Percentiles rank a stretch among this genome's conserved stretches.
Evolutionary conservation across 192 early-diverging fungal genomes (phyloP).

Genomic region (Martensiomyces pterosporus): DNA sequence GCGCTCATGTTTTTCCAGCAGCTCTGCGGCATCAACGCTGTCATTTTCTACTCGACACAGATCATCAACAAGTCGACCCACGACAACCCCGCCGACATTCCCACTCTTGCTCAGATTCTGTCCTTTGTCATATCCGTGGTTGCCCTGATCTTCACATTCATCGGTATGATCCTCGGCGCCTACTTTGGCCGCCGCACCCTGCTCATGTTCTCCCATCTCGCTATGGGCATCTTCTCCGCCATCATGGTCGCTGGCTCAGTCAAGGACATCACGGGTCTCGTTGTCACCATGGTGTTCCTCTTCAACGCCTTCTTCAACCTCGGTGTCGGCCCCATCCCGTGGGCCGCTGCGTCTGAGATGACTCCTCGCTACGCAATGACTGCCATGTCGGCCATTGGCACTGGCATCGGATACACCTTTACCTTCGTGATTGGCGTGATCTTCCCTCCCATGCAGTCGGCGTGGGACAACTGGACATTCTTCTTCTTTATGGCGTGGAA

Average conservation of each 20-base stretch:
- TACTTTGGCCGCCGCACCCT: conserved; percentile 66
- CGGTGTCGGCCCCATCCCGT: conserved; percentile 78
- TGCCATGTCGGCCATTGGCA: conserved; percentile 65
- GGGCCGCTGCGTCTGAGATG: conserved; percentile 74
- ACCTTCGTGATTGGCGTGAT: conserved; percentile 61
- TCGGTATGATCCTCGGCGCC: conserved; percentile 61
- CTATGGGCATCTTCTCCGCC: conserved; percentile 60
- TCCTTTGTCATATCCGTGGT: conserved; percentile 47
- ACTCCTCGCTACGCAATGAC: conserved; percentile 72
- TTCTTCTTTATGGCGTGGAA: conserved; percentile 70
- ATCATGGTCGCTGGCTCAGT: conserved; percentile 62
- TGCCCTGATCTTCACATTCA: conserved; percentile 41
- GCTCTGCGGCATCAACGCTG: conserved; percentile 79
- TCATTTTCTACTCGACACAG: conserved; percentile 84
- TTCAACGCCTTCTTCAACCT: conserved; percentile 77
- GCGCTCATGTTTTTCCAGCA: conserved; percentile 75
- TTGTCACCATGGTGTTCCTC: conserved; percentile 65
- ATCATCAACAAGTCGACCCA: conserved; percentile 61
- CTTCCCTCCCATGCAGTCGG: conserved; percentile 54
- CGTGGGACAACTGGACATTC: conserved; percentile 54
- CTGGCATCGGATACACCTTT: conserved; percentile 68
- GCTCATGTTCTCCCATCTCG: conserved; percentile 61
- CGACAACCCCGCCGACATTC: conserved; percentile 45
- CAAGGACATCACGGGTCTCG: conserved; percentile 50
- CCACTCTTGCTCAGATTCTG: conserved; percentile 50